Base-by-base conservation (phyloP, 2,329 filamentous ascomycete genomes). In the Nothophaeocryptopus gaeumannii region DNA sequence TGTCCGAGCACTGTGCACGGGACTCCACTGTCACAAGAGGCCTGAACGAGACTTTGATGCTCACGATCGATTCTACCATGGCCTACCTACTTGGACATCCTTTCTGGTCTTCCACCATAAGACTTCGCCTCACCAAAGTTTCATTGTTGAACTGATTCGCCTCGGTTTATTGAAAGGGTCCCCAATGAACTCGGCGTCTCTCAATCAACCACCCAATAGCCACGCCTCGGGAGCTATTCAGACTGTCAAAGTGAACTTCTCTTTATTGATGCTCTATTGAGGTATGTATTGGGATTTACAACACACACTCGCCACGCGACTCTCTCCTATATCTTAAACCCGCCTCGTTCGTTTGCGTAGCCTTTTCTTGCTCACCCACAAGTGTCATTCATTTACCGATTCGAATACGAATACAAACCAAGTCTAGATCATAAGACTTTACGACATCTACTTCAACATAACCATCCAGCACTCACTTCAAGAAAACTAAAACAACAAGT, bases 341-440 rank as follows among this genome's bases (percentile, higher is more conserved):
- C 30, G 13, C 16, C 32, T 16, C 29, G 31, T 34, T 52, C 51
- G 50, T 53, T 55, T 57, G 45, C 55, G 43, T 51, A 30, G 38
- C 39, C 41, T 47, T 52, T 48, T 34, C 35, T 45, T 51, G 47
- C 52, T 45, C 50, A 60, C 54, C 55, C 47, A 56, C 48, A 55
- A 63, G 56, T 26, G 20, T 61, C 61, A 58, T 51, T 63, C 59
- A 48, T 63, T 60, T 44, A 45, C 47, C 47, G 31, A 51, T 56
- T 44, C 53, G 50, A 47, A 41, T 51, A 39, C 41, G 43, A 53
- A 53, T 49, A 42, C 43, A 42, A 47, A 40, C 30, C 39, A 39
- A 39, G 47, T 49, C 50, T 45, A 34, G 39, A 29, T 45, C 51
- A 51, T 53, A 51, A 56, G 53, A 49, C 53, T 49, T 34, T 31